phyloP scores from a whole-genome alignment of 2,329 filamentous ascomycete species.

The Coleophoma eucalyptorum region DNA sequence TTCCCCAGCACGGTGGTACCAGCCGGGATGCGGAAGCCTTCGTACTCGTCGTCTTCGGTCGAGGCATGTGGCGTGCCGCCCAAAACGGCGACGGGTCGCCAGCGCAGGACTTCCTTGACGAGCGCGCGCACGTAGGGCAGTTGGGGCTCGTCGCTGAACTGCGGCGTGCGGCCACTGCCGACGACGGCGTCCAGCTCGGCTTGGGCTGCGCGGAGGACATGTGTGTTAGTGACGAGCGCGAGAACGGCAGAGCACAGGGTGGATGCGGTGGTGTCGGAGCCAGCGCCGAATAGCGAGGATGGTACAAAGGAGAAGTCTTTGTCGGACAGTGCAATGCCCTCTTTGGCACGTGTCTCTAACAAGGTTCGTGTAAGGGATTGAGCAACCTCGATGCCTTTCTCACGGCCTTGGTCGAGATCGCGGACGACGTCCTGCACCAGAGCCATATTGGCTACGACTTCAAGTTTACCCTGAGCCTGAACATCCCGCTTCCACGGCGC shows the following conservation, averaged over 20 bases:
- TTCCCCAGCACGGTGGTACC: slow-evolving; percentile 31
- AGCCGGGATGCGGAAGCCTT: slow-evolving; percentile 34
- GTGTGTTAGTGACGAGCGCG: slow-evolving; percentile 34
- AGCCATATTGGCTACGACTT: slow-evolving; percentile 36
- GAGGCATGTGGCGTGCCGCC: slow-evolving; percentile 30
- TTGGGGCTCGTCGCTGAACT: slow-evolving; percentile 30
- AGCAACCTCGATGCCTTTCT: slow-evolving; percentile 11
- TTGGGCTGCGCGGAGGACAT: slow-evolving; percentile 33
- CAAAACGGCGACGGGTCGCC: slow-evolving; percentile 30
- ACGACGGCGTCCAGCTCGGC: slow-evolving; percentile 36
- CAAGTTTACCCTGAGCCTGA: slow-evolving; percentile 30
- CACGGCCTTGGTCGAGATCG: slow-evolving; percentile 27
- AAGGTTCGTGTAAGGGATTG: slow-evolving; percentile 40
- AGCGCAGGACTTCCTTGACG: slow-evolving; percentile 39
- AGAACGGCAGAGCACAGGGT: slow-evolving; percentile 28
- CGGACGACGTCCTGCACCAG: slow-evolving; percentile 35
- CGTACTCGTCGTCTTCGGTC: slow-evolving; percentile 28
- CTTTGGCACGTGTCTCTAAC: slow-evolving; percentile 34
- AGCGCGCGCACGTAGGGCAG: slow-evolving; percentile 38
- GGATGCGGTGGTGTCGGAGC: slow-evolving; percentile 27
- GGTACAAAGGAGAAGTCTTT: slow-evolving; percentile 34
- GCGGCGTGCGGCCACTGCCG: slow-evolving; percentile 31
- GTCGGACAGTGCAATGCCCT: slow-evolving; percentile 33
- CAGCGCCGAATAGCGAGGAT: slow-evolving; percentile 36
- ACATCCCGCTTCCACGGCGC: slow-evolving; percentile 46